phyloP scores from a whole-genome alignment of 108 stramenopile species.

The Chaetoceros tenuissimus region DNA sequence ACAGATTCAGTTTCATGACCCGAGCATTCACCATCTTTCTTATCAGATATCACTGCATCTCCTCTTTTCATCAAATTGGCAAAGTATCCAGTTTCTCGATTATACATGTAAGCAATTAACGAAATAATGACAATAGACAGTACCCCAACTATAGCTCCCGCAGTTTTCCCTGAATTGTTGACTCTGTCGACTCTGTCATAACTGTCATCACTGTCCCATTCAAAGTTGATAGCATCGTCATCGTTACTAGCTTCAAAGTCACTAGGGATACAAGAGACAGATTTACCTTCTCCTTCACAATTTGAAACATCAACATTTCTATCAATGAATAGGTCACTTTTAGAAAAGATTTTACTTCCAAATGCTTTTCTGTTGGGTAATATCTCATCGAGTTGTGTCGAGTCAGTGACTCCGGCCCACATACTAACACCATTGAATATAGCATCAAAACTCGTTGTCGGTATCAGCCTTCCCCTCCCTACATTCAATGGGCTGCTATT shows the following conservation, averaged over 20 bases:
- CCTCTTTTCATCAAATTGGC: no score
- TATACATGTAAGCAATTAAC: no score
- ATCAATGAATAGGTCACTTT: background rate
- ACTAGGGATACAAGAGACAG: background rate
- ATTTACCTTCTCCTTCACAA: background rate
- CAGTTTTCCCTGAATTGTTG: no score
- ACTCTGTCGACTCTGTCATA: no score
- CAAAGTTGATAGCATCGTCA: no score
- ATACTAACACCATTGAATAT: conserved; percentile 36
- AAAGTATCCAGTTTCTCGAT: no score
- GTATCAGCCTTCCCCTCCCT: conserved; percentile 45
- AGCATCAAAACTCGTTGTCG: conserved; percentile 38
- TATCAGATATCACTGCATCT: no score
- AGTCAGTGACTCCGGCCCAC: conserved; percentile 38
- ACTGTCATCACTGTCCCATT: no score
- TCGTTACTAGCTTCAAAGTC: background rate
- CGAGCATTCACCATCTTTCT: no score
- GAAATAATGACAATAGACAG: no score
- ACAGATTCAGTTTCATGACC: no score
- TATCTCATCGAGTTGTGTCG: conserved; percentile 13
- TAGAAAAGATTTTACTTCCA: background rate
- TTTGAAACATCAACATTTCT: background rate
- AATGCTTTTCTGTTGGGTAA: conserved; percentile 6
- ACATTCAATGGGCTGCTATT: conserved; percentile 11
- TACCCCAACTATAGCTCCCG: no score